Evolutionary conservation across 202 grass and related monocot species (phyloP), one percentile per base, ranked within the genome.

Genomic region (Saccharum hybrid): DNA sequence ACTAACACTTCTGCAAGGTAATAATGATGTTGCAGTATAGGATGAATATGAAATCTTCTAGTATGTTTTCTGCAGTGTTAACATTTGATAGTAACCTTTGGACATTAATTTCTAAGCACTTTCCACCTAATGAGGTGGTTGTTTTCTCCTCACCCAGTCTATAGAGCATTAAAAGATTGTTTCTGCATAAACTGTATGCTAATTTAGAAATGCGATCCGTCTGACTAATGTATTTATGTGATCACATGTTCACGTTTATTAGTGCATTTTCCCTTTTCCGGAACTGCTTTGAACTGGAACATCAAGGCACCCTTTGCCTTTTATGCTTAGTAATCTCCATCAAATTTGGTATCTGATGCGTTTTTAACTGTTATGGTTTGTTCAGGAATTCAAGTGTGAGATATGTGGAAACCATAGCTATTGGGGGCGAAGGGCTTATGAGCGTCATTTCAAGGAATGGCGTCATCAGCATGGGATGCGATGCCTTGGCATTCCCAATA

Each of bases 331-430:
- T 38, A 48, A 72, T 66, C 4, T 71, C 11, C 1, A 16, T 39
- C 7, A 46, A 52, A 48, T 57, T 63, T 16, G 14, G 4, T 85
- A 59, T 6, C 43, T 70, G 66, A 33, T 61, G 72, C 12, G 9
- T 78, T 78, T 73, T 72, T 51, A 75, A 65, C 36, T 69, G 68
- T 19, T 74, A 42, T 82, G 2, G 34, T 76, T 78, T 74, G 48
- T 62, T 75, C 85, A 98, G 96, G 93, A 98, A 88, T 98, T 98
- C 62, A 94, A 98, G 75, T 98, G 96, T 5, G 96, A 98, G 75
- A 96, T 98, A 90, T 98, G 96, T 77, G 96, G 96, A 71, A 96
- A 98, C 51, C 91, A 98, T 4, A 95, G 92, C 79, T 98, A 96
- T 66, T 98, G 96, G 96, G 96, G 96, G 12, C 84, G 93, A 81